Percentiles rank a stretch among this genome's conserved stretches.
Evolutionary conservation across 495 filamentous ascomycete species (phyloP).

Genomic region (Symbiotaphrina buchneri): DNA sequence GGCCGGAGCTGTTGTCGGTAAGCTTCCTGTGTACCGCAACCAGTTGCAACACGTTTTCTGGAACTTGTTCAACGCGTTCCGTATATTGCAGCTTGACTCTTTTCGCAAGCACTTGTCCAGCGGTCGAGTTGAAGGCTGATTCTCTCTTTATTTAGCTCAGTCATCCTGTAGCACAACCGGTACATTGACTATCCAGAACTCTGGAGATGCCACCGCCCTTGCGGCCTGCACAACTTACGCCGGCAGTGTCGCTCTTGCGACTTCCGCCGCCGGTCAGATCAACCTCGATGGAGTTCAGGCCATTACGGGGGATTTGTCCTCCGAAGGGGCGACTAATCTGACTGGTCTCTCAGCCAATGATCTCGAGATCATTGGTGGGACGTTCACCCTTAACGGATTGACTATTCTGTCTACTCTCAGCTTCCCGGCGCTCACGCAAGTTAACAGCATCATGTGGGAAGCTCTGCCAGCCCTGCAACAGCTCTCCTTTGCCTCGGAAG

Average conservation of each 20-base stretch:
- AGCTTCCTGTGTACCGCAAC: not conserved
- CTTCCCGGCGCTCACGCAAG: slow-evolving; percentile 35
- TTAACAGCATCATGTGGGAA: slow-evolving; percentile 42
- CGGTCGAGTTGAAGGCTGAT: too few species aligned
- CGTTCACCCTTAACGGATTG: slow-evolving; percentile 40
- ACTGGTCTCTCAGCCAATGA: slow-evolving; percentile 25
- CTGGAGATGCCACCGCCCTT: slow-evolving; percentile 49
- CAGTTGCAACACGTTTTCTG: not conserved
- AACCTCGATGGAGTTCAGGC: slow-evolving; percentile 28
- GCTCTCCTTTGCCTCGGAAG: slow-evolving; percentile 34
- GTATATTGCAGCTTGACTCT: too few species aligned
- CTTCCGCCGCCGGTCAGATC: slow-evolving; percentile 24
- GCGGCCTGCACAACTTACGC: slow-evolving; percentile 40
- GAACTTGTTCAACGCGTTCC: not conserved
- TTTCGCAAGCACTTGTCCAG: too few species aligned
- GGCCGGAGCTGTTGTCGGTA: slow-evolving; percentile 2
- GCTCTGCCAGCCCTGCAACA: slow-evolving; percentile 49
- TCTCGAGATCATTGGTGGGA: slow-evolving; percentile 29
- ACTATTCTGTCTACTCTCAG: slow-evolving; percentile 39
- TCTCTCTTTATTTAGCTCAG: too few species aligned
- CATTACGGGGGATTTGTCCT: slow-evolving; percentile 47
- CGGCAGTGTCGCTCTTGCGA: slow-evolving; percentile 45
- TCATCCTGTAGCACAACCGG: slow-evolving; percentile 10
- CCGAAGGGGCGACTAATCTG: slow-evolving; percentile 32
- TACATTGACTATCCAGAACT: slow-evolving; percentile 36